Conservation (phyloP, 345 rosid genomes). For the Clausena lansium region DNA sequence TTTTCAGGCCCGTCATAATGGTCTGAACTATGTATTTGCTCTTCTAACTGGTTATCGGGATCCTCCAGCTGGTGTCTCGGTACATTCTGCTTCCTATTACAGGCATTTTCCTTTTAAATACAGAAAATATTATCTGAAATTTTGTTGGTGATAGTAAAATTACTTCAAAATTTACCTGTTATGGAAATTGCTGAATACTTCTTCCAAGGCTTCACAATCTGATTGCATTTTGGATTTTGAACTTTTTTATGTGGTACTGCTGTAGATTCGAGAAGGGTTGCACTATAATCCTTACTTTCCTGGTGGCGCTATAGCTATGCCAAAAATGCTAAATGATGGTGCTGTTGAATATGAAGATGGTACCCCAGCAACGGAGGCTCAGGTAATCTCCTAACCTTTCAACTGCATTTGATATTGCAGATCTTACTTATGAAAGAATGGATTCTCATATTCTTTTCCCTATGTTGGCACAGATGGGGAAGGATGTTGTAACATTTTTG, state of each 20-base stretch:
- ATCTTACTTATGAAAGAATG: background rate
- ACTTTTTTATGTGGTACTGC: background rate
- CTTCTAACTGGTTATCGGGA: constrained; percentile 47
- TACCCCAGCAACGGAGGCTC: constrained; percentile 38
- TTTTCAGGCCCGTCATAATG: constrained; percentile 96
- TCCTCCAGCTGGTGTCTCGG: constrained; percentile 49
- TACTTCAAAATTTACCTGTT: too few species aligned
- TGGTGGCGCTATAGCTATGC: constrained; percentile 50
- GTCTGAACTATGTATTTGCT: constrained; percentile 75
- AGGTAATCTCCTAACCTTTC: constrained; percentile 17
- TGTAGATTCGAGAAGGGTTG: constrained; percentile 37
- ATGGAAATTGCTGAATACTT: too few species aligned
- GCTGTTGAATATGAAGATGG: constrained; percentile 50
- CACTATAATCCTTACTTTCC: constrained; percentile 50
- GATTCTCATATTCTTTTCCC: background rate
- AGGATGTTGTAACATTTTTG: constrained; percentile 40
- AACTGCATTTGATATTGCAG: background rate
- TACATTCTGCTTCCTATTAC: constrained; percentile 4
- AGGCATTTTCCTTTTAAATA: too few species aligned
- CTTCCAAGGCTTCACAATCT: too few species aligned
- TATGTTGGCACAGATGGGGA: constrained; percentile 32
- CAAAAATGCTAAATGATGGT: constrained; percentile 43
- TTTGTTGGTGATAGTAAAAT: too few species aligned
- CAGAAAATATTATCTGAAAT: too few species aligned
- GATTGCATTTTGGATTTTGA: too few species aligned